Base-by-base conservation (phyloP, 352 stramenopile species). In the Pythium apleroticum region DNA sequence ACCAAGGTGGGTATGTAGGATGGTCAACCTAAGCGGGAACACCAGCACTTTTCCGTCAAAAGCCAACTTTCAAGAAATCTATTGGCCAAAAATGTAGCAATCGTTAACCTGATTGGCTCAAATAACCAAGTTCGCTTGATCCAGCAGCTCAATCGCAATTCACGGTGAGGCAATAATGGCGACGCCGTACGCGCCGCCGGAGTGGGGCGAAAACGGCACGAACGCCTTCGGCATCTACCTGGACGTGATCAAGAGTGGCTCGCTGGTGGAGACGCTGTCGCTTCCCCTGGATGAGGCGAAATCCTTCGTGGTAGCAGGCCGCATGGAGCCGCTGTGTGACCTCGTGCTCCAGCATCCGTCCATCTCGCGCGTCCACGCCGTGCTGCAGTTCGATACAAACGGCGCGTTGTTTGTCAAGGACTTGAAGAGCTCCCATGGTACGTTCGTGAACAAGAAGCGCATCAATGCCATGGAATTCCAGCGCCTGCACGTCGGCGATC, bases 361-460 rank as follows among this genome's bases (percentile, higher is more conserved):
- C 43, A 86, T 93, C 55, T 96, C 87, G 28, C 72, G 87, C 22
- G 62, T 82, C 33, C 87, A 96, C 68, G 87, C 86, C 4, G 81
- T 69, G 37, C 71, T 94, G 12, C 82, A 91, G 53, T 94, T 93
- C 57, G 71, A 90, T 63, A 65, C 66, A 19, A 66, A 83, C 28
- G 84, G 87, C 22, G 74, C 73, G 24, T 69, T 97, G 20, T 92
- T 90, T 60, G 57, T 97, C 35, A 66, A 76, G 46, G 90, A 97
- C 69, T 57, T 90, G 25, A 67, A 68, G 41, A 95, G 85, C 71
- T 94, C 88, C 8, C 82, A 97, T 60, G 90, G 90, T 37, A 95
- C 84, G 49, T 89, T 83, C 45, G 71, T 97, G 35, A 96, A 96
- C 67, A 97, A 97, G 73, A 78, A 78, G 30, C 78, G 82, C 10